A percentile compares a stretch with the other conserved stretches of the same genome.
Conservation (phyloP, 768 basidiomycete genomes). For the Lentinula edodes region DNA sequence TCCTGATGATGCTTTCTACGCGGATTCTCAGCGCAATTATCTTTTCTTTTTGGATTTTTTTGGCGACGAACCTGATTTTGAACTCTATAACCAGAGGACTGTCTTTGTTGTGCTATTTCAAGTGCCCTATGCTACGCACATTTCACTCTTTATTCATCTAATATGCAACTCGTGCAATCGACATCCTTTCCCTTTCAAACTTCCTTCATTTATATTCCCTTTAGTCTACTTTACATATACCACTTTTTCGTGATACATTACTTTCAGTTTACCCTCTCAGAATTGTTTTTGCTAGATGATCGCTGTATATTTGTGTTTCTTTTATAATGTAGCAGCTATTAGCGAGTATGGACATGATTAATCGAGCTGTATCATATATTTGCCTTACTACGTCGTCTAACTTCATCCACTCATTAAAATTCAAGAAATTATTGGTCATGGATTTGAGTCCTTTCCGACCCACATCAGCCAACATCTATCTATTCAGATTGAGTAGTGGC, state of each 20-base stretch:
- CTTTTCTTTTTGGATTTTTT: neutral
- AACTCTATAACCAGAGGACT: neutral
- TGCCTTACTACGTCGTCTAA: too few species aligned
- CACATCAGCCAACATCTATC: too few species aligned
- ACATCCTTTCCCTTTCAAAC: neutral
- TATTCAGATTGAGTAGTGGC: neutral
- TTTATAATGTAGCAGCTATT: neutral
- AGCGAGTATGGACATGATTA: constrained; percentile 3
- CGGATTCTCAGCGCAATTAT: neutral
- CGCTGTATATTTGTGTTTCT: neutral
- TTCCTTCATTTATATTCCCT: neutral
- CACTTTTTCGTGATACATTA: neutral
- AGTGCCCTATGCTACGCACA: neutral
- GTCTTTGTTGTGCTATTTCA: neutral
- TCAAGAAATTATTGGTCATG: too few species aligned
- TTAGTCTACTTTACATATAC: neutral
- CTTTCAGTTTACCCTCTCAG: neutral
- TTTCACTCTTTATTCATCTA: neutral
- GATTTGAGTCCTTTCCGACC: too few species aligned
- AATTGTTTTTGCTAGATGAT: neutral
- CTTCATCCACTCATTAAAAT: too few species aligned
- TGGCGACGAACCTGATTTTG: neutral
- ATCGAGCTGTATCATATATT: neutral
- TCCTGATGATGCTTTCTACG: neutral
- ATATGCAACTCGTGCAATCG: neutral